Evolutionary conservation across 352 stramenopile species (phyloP), one percentile per base, ranked within the genome.

Genomic region (Phytopythium kandeliae): DNA sequence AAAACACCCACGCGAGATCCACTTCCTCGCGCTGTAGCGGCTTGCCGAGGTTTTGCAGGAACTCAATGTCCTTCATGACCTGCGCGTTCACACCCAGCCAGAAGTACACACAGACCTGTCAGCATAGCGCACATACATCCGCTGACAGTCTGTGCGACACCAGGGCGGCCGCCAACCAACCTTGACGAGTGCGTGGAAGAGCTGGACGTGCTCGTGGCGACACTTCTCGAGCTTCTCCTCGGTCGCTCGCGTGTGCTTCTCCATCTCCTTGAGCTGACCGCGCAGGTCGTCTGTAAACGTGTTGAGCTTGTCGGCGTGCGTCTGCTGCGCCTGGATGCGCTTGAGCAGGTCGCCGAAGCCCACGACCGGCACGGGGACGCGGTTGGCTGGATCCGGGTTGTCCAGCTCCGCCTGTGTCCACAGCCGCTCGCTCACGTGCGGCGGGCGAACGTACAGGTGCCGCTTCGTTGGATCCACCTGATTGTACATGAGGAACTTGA

Each of bases 401-500:
- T 95, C 85, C 43, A 86, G 64, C 55, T 95, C 81, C 1, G 79
- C 85, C 40, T 92, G 85, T 25, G 87, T 87, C 85, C 85, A 95
- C 57, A 86, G 57, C 15, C 80, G 78, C 55, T 95, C 85, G 51
- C 85, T 92, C 45, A 95, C 89, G 58, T 91, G 65, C 26, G 76
- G 53, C n/a, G 85, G 85, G 21, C 82, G 78, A 22, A 67, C 68
- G 54, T 95, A 95, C 54, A 95, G 48, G 38, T 92, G 82, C 4
- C 82, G 67, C 54, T 91, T 80, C 33, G 77, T 85, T 24, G 85
- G 82, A 50, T 95, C 85, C 4, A 95, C 82, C 17, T 79, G 82
- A 60, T 95, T 95, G 71, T 95, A 95, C 69, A 95, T 84, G 30
- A 95, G 64, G 48, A 92, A 91, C 57, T 95, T 95, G 69, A 95